A percentile compares a stretch with the other conserved stretches of the same genome.
These are phyloP conservation scores for Eutrema salsugineum DNA, from an alignment of 441 rosid species.

Conservation along the genomic window DNA sequence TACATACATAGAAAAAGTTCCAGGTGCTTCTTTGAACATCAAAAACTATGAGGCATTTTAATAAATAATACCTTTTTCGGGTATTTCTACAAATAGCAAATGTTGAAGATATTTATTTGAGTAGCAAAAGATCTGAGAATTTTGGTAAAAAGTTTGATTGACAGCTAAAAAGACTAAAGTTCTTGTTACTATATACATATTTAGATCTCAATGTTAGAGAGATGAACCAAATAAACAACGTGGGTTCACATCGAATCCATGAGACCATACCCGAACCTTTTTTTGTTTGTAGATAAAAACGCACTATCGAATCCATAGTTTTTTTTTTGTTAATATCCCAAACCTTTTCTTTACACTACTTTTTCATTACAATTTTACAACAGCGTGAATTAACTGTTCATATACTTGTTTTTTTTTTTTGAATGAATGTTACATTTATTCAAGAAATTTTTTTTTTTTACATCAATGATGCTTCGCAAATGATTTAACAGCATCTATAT, in stretches of 20 bases:
- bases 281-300: too few species aligned
- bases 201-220: not conserved
- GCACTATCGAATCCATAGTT: too few species aligned
- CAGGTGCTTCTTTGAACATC: not conserved
- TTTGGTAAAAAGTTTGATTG: not conserved
- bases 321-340: too few species aligned
- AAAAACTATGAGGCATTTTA: not conserved
- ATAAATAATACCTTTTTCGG: not conserved
- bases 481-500: too few species aligned
- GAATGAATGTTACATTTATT: too few species aligned
- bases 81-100: not conserved
- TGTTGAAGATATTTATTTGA: not conserved
- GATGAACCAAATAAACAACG: not conserved
- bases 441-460: too few species aligned
- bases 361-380: too few species aligned
- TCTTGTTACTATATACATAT: not conserved
- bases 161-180: not conserved
- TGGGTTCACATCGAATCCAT: not conserved
- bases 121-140: not conserved
- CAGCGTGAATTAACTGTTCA: too few species aligned
- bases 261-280: not conserved
- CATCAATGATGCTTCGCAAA: too few species aligned
- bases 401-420: too few species aligned
- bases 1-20: not conserved
- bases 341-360: too few species aligned